Base-by-base conservation (phyloP, 1,139 yeast species). In the Pichia sp. region DNA sequence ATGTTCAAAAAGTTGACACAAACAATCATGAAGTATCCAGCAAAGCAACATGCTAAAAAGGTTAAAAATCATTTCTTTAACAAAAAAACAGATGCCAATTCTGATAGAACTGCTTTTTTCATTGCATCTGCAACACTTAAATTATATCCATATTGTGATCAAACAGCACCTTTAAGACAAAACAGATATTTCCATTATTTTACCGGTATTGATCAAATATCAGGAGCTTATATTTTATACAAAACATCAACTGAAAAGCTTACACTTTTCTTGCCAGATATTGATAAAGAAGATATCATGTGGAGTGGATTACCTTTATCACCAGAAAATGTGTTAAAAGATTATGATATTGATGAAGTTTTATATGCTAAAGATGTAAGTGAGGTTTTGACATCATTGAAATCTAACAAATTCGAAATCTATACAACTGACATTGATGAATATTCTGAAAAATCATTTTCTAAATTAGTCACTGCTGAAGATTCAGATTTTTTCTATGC, bases 271-370 rank as follows among this genome's bases (percentile, higher is more conserved):
- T 72, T 92, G 47, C 97, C 97, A 3, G 77, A 85, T 50, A 73
- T 90, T 44, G 96, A 89, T 63, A 69, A 77, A 46, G 97, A 92
- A 43, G 96, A 87, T 63, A 86, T 92, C 44, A 86, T 92, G 90
- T 92, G 98, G 97, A 83, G 94, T 50, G 98, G 98, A 0, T 64
- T 84, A 67, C 97, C 98, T 2, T 56, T 87, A 47, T 70, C 79
- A 39, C 59, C 73, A n/a, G 81, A 83, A 46, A 81, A 83, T 28
- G 96, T 97, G 0, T 51, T 66, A 44, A 63, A 69, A 26, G 74
- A 72, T 53, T 92, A 69, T 59, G 96, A 90, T 57, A 90, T 87
- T 35, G 97, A 92, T 65, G 83, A 78, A 40, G 95, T 90, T 49
- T 69, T 78, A 55, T 86, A 83, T 60, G 77, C 74, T 9, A 63